Evolutionary conservation across 176 grass and related monocot genomes (phyloP), one percentile per base, ranked within the genome.

Genomic region (maize (Zea mays)): DNA sequence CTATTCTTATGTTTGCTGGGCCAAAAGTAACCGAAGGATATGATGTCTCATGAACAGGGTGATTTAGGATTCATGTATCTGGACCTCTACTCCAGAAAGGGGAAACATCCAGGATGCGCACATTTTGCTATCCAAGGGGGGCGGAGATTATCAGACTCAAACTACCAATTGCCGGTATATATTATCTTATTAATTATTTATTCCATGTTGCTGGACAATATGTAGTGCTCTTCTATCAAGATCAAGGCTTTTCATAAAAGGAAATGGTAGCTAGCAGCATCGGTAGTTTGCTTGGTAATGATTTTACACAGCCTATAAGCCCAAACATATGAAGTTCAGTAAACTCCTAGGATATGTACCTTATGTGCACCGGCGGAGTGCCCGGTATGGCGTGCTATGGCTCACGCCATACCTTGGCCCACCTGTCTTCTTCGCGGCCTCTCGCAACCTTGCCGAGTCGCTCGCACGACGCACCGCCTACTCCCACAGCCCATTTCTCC

Each of bases 51-150:
- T 79, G 65, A 73, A 71, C 82, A 97, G 95, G 95, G 94, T 55
- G 87, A 92, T 88, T 91, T 97, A 72, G 95, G 95, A 70, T 92
- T 90, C 80, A 83, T 97, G 84, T 97, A 92, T 81, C 95, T 97
- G 81, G 95, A 97, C 73, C 87, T 97, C 50, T 97, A 94, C 82
- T 87, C 91, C 27, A 97, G 95, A 76, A 92, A 88, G 85, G 91
- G 85, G 21, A 97, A 97, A 84, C 94, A 86, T 84, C 91, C 89
- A 82, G 87, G 85, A 11, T 97, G 95, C 63, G 95, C 95, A 73
- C 95, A 97, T 87, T 97, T 97, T 86, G 89, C 95, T 71, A 82
- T 94, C 82, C 91, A 92, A 92, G 95, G 89, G n/a, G 91, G 91
- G 0, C 79, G 95, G n/a, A 76, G 68, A 75, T 69, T 92, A 44